Conservation (phyloP, 2,329 filamentous ascomycete genomes). For the Alternaria rosae region DNA sequence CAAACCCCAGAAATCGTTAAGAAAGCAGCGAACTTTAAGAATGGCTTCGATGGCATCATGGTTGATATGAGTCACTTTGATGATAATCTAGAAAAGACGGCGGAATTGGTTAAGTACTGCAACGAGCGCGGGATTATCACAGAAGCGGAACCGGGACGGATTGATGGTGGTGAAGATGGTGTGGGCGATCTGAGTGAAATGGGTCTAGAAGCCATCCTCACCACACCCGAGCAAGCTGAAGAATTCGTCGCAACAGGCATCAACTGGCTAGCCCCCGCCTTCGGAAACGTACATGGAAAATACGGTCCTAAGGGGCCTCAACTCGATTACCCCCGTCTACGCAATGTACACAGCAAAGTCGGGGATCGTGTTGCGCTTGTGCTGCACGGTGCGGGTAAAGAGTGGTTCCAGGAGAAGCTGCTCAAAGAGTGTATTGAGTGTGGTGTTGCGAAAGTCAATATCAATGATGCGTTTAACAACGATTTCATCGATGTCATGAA, state of each 20-base stretch:
- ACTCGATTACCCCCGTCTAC: conserved; percentile 43
- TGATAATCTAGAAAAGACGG: conserved; percentile 71
- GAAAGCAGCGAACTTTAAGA: conserved; percentile 60
- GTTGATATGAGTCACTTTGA: conserved; percentile 78
- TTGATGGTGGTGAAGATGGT: conserved; percentile 78
- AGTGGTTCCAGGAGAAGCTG: conserved; percentile 60
- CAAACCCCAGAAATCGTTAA: conserved; percentile 69
- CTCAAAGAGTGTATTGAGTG: conserved; percentile 62
- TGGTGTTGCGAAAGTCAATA: conserved; percentile 65
- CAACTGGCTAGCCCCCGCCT: conserved; percentile 76
- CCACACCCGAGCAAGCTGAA: conserved; percentile 72
- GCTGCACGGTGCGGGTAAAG: conserved; percentile 65
- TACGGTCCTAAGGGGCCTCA: conserved; percentile 71
- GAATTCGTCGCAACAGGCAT: conserved; percentile 76
- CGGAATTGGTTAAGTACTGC: conserved; percentile 68
- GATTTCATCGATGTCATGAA: conserved; percentile 58
- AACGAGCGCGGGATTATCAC: conserved; percentile 71
- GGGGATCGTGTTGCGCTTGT: conserved; percentile 61
- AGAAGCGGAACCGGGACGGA: conserved; percentile 75
- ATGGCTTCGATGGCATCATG: conserved; percentile 47
- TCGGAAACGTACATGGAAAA: conserved; percentile 78
- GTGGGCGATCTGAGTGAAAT: conserved; percentile 70
- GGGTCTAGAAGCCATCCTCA: conserved; percentile 66
- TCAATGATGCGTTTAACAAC: conserved; percentile 66
- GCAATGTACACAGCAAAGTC: conserved; percentile 58